Evolutionary conservation across 495 filamentous ascomycete species (phyloP).

Genomic region (Acidiella bohemica): DNA sequence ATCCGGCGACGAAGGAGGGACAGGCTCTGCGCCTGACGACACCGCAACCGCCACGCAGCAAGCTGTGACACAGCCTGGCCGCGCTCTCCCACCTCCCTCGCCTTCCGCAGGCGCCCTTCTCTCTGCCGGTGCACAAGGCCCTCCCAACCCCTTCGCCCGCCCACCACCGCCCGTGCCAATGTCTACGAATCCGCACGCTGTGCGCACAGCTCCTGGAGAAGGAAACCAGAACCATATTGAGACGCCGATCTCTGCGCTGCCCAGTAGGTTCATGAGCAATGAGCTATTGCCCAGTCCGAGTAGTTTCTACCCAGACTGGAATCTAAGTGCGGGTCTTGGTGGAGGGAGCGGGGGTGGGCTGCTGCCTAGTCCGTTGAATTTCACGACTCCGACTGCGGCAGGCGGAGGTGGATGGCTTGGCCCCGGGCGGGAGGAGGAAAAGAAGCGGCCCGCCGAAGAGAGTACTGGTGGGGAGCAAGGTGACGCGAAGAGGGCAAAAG

Average conservation of each 20-base stretch:
- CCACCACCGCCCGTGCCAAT: conserved; percentile 59
- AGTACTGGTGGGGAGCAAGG: conserved; percentile 24
- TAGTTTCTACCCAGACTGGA: conserved; percentile 88
- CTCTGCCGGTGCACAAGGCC: conserved; percentile 82
- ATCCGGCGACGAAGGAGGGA: conserved; percentile 68
- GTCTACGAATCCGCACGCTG: conserved; percentile 42
- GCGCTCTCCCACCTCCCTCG: conserved; percentile 81
- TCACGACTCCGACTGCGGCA: conserved; percentile 70
- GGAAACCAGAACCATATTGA: conserved; percentile 56
- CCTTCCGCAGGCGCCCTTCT: conserved; percentile 73
- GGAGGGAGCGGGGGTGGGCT: conserved; percentile 69
- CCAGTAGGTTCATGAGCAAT: conserved; percentile 75
- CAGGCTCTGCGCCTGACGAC: conserved; percentile 60
- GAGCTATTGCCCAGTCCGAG: conserved; percentile 76
- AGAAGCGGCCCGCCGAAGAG: conserved; percentile 30
- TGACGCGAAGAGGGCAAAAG: conserved; percentile 28
- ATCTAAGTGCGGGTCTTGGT: too few relatives aligned
- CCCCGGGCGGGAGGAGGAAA: conserved; percentile 30
- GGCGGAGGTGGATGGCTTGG: conserved; percentile 35
- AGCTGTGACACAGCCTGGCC: conserved; percentile 33
- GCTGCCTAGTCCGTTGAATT: conserved; percentile 80
- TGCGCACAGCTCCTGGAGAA: too few relatives aligned
- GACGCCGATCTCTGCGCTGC: conserved; percentile 93
- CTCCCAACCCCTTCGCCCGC: conserved; percentile 88
- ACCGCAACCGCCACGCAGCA: conserved; percentile 43